Conservation (phyloP, 2,329 filamentous ascomycete genomes). For the Ascochyta koolunga region DNA sequence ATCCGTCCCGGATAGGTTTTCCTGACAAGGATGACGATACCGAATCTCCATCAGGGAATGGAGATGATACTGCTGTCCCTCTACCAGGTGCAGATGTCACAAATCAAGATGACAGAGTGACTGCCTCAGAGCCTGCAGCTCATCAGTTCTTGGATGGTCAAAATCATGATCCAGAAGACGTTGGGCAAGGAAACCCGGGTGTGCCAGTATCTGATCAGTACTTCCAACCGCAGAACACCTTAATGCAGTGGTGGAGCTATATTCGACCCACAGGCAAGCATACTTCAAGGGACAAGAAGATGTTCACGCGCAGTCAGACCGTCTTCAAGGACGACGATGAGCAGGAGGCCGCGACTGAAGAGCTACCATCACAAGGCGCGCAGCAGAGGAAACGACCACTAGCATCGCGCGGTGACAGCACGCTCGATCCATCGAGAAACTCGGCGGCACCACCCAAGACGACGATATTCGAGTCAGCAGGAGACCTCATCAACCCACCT, state of each 20-base stretch:
- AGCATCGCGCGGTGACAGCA: conserved; percentile 58
- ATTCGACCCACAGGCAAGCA: conserved; percentile 71
- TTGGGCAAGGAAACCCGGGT: conserved; percentile 14
- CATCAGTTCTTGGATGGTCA: conserved; percentile 41
- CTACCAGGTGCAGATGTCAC: conserved; percentile 71
- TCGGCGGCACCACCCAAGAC: conserved; percentile 81
- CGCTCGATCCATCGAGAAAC: conserved; percentile 53
- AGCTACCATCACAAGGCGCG: conserved; percentile 19
- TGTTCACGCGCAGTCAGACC: conserved; percentile 51
- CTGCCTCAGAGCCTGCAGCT: conserved; percentile 45
- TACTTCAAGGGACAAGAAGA: conserved; percentile 70
- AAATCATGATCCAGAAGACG: conserved; percentile 28
- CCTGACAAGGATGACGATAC: conserved; percentile 37
- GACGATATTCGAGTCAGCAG: conserved; percentile 92
- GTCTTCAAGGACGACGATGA: conserved; percentile 32
- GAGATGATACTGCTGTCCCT: conserved; percentile 64
- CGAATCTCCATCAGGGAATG: conserved; percentile 41
- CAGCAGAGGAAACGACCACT: conserved; percentile 48
- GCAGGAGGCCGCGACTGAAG: conserved; percentile 21
- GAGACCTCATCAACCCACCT: conserved; percentile 89
- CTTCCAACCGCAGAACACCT: conserved; percentile 47
- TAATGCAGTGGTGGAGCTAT: conserved; percentile 69
- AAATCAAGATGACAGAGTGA: conserved; percentile 66
- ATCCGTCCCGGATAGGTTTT: conserved; percentile 52
- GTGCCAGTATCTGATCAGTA: conserved; percentile 23